Percentiles rank a stretch among this genome's conserved stretches.
Conservation (phyloP, 352 stramenopile species). For the Globisporangium middletonii region DNA sequence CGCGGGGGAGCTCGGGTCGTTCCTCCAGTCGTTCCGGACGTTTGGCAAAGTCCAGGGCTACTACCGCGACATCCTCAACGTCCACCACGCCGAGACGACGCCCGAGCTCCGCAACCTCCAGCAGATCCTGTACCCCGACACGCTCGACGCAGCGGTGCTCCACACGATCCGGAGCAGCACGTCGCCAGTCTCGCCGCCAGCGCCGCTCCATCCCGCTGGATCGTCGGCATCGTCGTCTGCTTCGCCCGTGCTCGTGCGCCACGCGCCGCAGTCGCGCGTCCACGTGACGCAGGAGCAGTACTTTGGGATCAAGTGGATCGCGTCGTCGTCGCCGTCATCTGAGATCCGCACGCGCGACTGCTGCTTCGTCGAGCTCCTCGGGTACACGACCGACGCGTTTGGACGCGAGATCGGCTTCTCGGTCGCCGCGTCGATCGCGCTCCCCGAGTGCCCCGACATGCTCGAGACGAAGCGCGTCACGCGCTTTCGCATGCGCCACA, state of each 20-base stretch:
- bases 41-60: constrained; percentile 45
- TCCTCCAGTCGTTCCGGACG: constrained; percentile 34
- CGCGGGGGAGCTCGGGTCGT: constrained; percentile 8
- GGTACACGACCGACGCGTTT: constrained; percentile 28
- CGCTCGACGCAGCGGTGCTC: constrained; percentile 34
- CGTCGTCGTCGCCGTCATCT: constrained; percentile 19
- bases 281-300: constrained; percentile 27
- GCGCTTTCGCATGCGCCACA: constrained; percentile 38
- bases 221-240: no score
- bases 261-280: constrained; percentile 6
- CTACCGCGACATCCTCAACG: constrained; percentile 42
- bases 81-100: constrained; percentile 28
- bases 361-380: constrained; percentile 49
- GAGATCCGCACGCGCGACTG: constrained; percentile 27
- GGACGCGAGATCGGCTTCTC: constrained; percentile 39
- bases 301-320: constrained; percentile 46
- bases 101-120: constrained; percentile 36
- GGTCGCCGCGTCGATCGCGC: constrained; percentile 28
- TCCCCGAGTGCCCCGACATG: constrained; percentile 40
- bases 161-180: constrained; percentile 18
- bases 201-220: not conserved
- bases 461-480: constrained; percentile 21
- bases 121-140: constrained; percentile 35
- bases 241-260: not conserved
- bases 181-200: not conserved